A percentile compares a stretch with the other conserved stretches of the same genome.
Evolutionary conservation across 768 basidiomycete species (phyloP).

Genomic region (Suillus occidentalis): DNA sequence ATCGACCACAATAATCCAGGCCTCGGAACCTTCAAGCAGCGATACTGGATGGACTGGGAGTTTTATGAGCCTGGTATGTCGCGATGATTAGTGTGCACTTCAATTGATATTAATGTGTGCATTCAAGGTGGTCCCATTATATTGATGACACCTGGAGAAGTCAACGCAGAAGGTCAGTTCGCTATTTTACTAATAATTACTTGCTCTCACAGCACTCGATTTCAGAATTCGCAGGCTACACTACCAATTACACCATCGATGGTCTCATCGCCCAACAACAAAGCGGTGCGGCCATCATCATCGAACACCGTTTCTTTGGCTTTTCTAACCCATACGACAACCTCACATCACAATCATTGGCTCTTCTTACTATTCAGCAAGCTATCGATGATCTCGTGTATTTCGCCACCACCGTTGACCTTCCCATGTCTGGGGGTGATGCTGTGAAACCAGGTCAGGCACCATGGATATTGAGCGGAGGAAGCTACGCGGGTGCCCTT

Average conservation of each 20-base stretch:
- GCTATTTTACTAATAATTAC: too few species aligned
- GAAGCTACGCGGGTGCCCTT: constrained; percentile 44
- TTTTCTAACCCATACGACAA: constrained; percentile 66
- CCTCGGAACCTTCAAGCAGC: neutral
- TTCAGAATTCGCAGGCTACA: constrained; percentile 42
- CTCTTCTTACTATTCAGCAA: constrained; percentile 67
- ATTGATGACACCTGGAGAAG: neutral
- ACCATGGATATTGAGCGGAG: constrained; percentile 44
- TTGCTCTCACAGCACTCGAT: neutral
- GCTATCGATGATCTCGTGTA: constrained; percentile 74
- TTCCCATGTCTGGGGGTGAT: constrained; percentile 68
- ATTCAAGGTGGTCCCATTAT: neutral
- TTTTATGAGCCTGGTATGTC: constrained; percentile 1
- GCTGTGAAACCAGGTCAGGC: constrained; percentile 53
- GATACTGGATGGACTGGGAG: constrained; percentile 1
- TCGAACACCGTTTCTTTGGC: constrained; percentile 78
- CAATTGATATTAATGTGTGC: neutral
- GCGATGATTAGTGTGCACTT: neutral
- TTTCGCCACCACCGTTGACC: constrained; percentile 62
- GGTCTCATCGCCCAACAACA: constrained; percentile 35
- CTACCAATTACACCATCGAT: constrained; percentile 63
- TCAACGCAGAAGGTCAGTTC: too few species aligned
- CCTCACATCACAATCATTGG: constrained; percentile 56
- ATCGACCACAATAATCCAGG: neutral
- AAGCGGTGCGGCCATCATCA: constrained; percentile 58